Evolutionary conservation across 2,329 filamentous ascomycete species (phyloP).

Genomic region (Neonectria neomacrospora): DNA sequence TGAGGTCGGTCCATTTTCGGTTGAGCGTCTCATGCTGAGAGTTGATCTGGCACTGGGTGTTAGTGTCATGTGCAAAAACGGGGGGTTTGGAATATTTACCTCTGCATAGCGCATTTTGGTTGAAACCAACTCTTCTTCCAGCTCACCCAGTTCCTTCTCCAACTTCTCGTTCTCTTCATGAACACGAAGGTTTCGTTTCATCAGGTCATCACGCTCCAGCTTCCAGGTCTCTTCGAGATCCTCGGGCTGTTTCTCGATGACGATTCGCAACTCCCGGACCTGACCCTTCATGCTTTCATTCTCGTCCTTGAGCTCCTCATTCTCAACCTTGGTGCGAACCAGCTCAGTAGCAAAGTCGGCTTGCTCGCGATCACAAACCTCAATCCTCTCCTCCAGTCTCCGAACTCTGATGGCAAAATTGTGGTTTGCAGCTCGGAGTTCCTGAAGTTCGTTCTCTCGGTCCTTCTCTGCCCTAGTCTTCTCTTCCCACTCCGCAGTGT

Average conservation of each 20-base stretch:
- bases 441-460: constrained; percentile 82
- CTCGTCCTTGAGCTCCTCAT: constrained; percentile 87
- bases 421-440: constrained; percentile 73
- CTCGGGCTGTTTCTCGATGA: constrained; percentile 89
- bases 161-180: constrained; percentile 91
- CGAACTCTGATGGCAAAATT: constrained; percentile 81
- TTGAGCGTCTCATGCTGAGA: constrained; percentile 76
- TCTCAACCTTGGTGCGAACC: constrained; percentile 91
- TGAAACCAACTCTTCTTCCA: constrained; percentile 91
- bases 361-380: constrained; percentile 90
- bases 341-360: constrained; percentile 90
- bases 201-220: constrained; percentile 88
- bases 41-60: constrained; percentile 67
- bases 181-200: constrained; percentile 91
- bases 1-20: constrained; percentile 82
- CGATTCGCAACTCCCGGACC: constrained; percentile 83
- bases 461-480: constrained; percentile 85
- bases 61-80: constrained; percentile 21
- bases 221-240: constrained; percentile 87
- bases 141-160: constrained; percentile 89
- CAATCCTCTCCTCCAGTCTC: constrained; percentile 85
- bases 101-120: constrained; percentile 97
- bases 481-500: constrained; percentile 92
- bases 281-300: constrained; percentile 90
- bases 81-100: constrained; percentile 65